Evolutionary conservation across 805 yeast genomes (phyloP), one percentile per base, ranked within the genome.

Genomic region (Sugiyamaella valdiviana): DNA sequence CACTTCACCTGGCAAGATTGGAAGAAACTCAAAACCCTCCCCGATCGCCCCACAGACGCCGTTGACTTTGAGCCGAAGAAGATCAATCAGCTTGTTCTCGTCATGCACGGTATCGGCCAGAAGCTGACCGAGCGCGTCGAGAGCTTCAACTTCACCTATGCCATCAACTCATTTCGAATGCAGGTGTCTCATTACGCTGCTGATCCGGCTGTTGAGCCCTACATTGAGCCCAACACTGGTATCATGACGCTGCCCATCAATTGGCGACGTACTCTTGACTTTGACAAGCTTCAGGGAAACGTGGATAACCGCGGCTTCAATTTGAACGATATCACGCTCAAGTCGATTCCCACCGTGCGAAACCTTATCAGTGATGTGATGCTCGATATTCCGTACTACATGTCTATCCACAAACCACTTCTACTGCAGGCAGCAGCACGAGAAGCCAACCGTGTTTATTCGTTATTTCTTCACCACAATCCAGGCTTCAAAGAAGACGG

Each of bases 81-180:
- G 26, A 64, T 80, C 23, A 79, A 77, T 23, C 82, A 81, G 59
- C 69, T 91, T 53, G 78, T 90, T 1, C 69, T 91, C 10, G 91
- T 95, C 55, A 77, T 91, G 40, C 99, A 91, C 65, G 98, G 99
- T 0, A 86, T 93, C 53, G 99, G 99, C 1, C 99, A 91, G 63
- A 79, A 83, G 35, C 70, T 93, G 48, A 93, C 95, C 3, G 76
- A 80, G 39, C 80, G 79, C 58, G 85, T 83, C 57, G 89, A 88
- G 53, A 80, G 84, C 32, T 82, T 89, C 38, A 87, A 88, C 62
- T 93, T 91, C 68, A 81, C 91, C 3, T 95, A 89, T 63, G 89
- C 73, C 14, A 66, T 70, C 45, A 71, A 68, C 55, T 57, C 60
- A 36, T 63, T 70, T 46, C 63, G 74, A 15, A 63, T 64, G 1